Evolutionary conservation across 352 stramenopile species (phyloP), one percentile per base, ranked within the genome.

Genomic region (Pythium folliculosum): DNA sequence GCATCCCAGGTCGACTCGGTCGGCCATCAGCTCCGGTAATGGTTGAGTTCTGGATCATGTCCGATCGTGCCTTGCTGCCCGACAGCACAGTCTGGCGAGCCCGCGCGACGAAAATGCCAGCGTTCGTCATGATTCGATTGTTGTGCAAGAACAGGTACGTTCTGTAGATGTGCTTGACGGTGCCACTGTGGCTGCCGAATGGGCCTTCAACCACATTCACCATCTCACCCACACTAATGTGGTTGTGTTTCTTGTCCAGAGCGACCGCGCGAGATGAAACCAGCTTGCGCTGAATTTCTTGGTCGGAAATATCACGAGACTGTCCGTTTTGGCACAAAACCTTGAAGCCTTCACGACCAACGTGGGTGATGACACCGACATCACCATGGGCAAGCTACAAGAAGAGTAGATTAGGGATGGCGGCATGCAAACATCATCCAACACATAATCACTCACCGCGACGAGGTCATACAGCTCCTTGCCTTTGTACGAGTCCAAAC

Each of bases 381-480:
- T 97, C 88, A 56, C 86, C 87, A 49, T 96, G 89, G 10, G 86
- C 84, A 48, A 96, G 74, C 81, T 89, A 30, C 2, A 55, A 5
- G 30, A 7, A 43, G 10, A 47, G 9, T n/a, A 37, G 43, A n/a
- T 60, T 22, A 76, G 44, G 22, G 5, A 30, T 32, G 21, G 32
- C 14, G 40, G 14, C 5, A 21, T 19, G 14, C 14, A 5, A 16
- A 6, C 14, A n/a, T 1, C 1, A 47, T n/a, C 14, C 1, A 47
- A n/a, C 40, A 47, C 17, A 47, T 6, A 47, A 19, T 32, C 32
- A 74, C 80, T 58, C 69, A 90, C 78, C 67, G 85, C 84, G 38
- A 97, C 88, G 37, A 96, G 84, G 65, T 97, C 90, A 60, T 96
- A 96, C 1, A 96, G 78, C 52, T 96, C 87, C 57, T 96, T 96